Base-by-base conservation (phyloP, 1,139 yeast genomes). In the Taphrina sp. region DNA sequence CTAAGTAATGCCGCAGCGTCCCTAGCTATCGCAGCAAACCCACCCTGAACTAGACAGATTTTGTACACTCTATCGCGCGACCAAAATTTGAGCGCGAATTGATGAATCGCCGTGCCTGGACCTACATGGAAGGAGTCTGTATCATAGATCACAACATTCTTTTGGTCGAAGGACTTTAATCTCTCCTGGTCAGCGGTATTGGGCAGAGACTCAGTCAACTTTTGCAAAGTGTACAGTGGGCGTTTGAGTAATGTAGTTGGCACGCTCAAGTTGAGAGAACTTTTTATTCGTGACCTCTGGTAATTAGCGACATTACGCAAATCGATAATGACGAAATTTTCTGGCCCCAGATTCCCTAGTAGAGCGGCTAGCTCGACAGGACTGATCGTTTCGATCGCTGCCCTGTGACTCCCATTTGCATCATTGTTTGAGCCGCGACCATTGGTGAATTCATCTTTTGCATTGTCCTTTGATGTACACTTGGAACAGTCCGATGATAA, bases 211-310 rank as follows among this genome's bases (percentile, higher is more conserved):
- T 38, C 52, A 5, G 46, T 39, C 8, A 52, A 36, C 22, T 44
- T 57, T 62, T 33, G 58, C 61, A 34, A 71, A 69, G 61, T 74
- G 64, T 83, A 85, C 58, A 79, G 81, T 35, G 79, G 74, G 60
- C 95, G 76, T 65, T 83, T 83, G 61, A 87, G 70, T 46, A 87
- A 72, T 0, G 95, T 86, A 17, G 92, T 81, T 1, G 95, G 95
- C 22, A 86, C 72, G 64, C 90, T 83, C 33, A 86, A 76, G 65
- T 84, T 84, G 42, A 83, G 71, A 1, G 95, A 77, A 44, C 75
- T 70, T n/a, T 63, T 64, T 14, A 87, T 66, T 58, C 82, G 82
- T 3, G 74, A 65, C 57, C 71, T 73, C 29, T 78, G 72, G 66
- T 72, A 84, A 54, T 82, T 86, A 3, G 84, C 77, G 64, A 78